Evolutionary conservation across 495 filamentous ascomycete genomes (phyloP), one percentile per base, ranked within the genome.

Genomic region (Sporormia fimetaria): DNA sequence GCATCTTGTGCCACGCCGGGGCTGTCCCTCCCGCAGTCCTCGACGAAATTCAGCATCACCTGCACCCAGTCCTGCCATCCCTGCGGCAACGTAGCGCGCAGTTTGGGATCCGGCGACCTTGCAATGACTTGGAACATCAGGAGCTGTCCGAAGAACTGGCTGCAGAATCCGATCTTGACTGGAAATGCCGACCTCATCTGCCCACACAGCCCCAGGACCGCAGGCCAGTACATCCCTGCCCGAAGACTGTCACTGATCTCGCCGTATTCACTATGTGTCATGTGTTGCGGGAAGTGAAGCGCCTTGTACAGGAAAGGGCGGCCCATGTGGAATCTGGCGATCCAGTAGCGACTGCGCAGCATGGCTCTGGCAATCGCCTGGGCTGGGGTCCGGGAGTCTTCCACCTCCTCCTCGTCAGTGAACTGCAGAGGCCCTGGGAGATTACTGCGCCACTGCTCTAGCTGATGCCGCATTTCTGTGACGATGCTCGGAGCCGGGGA

Each of bases 231-330:
- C 40, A 49, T 45, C 7, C 33, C 51, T 1, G 16, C 39, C 23
- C 39, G 36, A 6, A 54, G 27, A 2, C 45, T 37, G 4, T 31
- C 35, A 4, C 14, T 25, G 22, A 45, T 34, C n/a, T 33, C 43
- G 2, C 12, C 7, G 21, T 48, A 47, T 14, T 54, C 51, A 15
- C 14, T 29, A 3, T 41, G 40, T 15, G 31, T 54, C 1, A 26
- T 33, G 9, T 33, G 31, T 7, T n/a, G n/a, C 1, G 51, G 51
- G n/a, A 33, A 20, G 24, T 54, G 51, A 11, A 54, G 20, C 0
- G 51, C 46, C 33, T 54, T 54, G 36, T 54, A 54, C 10, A 54
- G 41, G 33, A 54, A 49, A 12, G 51, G 46, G 9, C 51, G 45
- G 9, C 51, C 44, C 15, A 42, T 45, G 42, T 54, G 51, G 33